These are phyloP conservation scores for Meripilus lineatus DNA, from an alignment of 1,284 basidiomycete genomes.

Conservation along the genomic window DNA sequence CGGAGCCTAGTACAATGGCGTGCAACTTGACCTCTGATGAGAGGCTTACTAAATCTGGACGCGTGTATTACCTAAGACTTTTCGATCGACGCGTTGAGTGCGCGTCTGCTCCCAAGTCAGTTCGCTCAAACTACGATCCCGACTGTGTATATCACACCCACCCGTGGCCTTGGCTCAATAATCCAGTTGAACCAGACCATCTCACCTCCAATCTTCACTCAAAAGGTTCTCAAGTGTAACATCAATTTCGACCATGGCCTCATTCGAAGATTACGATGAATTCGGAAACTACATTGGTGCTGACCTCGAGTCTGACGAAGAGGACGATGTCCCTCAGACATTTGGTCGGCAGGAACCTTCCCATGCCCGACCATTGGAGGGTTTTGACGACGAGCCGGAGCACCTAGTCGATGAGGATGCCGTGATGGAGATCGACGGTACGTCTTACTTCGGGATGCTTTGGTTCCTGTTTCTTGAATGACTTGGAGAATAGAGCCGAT, in stretches of 20 bases:
- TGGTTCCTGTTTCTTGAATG: not conserved
- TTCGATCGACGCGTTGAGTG: no score
- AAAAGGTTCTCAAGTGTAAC: no score
- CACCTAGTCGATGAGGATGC: constrained; percentile 52
- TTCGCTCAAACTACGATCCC: no score
- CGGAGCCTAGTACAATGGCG: no score
- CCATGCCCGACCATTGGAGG: constrained; percentile 55
- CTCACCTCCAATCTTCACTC: no score
- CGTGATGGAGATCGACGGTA: constrained; percentile 81
- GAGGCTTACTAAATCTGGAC: no score
- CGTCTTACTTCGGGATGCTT: constrained; percentile 26
- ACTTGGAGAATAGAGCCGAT: constrained; percentile 46
- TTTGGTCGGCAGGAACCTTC: constrained; percentile 37
- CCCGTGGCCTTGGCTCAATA: no score
- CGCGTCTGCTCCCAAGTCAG: no score
- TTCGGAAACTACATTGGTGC: constrained; percentile 96
- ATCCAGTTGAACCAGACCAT: no score
- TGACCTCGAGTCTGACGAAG: constrained; percentile 88
- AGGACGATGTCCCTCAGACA: constrained; percentile 54
- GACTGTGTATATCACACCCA: no score
- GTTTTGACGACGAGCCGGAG: constrained; percentile 67
- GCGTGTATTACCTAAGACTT: no score
- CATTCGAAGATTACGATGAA: constrained; percentile 84
- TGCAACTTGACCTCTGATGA: no score
- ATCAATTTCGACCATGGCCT: constrained; percentile 58